phyloP scores from a whole-genome alignment of 305 asterid species.

The Fraxinus ornus region DNA sequence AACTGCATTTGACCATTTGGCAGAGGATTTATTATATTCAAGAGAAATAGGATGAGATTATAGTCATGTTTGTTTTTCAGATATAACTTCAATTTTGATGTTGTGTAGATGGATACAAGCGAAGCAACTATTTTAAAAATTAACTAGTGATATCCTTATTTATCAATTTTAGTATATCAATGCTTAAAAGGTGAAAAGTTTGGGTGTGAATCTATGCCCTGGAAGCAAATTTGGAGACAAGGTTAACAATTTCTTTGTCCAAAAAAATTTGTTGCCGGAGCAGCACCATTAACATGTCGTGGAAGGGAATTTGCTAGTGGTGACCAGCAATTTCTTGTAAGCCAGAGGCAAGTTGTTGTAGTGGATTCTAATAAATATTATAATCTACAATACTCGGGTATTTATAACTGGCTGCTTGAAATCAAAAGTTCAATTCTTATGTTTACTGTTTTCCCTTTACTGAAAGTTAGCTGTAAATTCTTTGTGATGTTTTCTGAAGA shows the following conservation, averaged over 20 bases:
- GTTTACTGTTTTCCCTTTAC: neutral
- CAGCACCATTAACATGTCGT: slow-evolving; percentile 53
- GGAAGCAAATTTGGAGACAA: slow-evolving; percentile 88
- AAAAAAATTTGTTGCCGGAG: slow-evolving; percentile 66
- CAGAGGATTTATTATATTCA: slow-evolving; percentile 23
- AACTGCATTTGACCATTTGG: slow-evolving; percentile 19
- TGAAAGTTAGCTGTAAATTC: neutral
- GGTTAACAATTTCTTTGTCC: slow-evolving; percentile 93
- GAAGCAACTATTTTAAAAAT: neutral
- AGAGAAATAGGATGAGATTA: slow-evolving; percentile 26
- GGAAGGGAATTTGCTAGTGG: slow-evolving; percentile 62
- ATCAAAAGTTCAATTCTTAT: neutral
- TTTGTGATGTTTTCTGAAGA: neutral
- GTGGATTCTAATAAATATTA: slow-evolving; percentile 47
- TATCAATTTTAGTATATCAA: slow-evolving; percentile 18
- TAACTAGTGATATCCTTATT: neutral
- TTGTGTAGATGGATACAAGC: neutral
- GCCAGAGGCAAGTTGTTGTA: slow-evolving; percentile 49
- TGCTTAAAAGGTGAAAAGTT: slow-evolving; percentile 18
- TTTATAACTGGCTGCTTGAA: slow-evolving; percentile 17
- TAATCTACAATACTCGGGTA: slow-evolving; percentile 58
- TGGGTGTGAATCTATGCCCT: slow-evolving; percentile 78
- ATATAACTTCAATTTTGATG: neutral
- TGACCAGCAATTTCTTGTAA: slow-evolving; percentile 56
- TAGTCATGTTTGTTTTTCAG: slow-evolving; percentile 9